Percentiles rank a stretch among this genome's conserved stretches.
Evolutionary conservation across 352 stramenopile genomes (phyloP).

Genomic region (Phytophthora podocarpi): DNA sequence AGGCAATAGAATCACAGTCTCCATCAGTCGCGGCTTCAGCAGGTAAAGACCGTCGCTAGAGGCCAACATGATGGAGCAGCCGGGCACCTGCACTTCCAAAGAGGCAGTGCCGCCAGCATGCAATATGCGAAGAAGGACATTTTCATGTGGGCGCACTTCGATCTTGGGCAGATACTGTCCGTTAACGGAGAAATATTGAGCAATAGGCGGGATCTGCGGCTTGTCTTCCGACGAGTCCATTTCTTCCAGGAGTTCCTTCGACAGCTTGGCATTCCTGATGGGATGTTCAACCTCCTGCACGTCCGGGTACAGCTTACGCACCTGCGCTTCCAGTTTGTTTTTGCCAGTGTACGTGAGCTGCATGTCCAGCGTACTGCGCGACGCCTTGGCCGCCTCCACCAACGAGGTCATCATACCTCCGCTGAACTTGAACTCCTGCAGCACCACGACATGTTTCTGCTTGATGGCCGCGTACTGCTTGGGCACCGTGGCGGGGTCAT

Average conservation of each 20-base stretch:
- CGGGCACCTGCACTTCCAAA: slow-evolving; percentile 64
- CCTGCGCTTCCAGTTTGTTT: slow-evolving; percentile 36
- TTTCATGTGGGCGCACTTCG: slow-evolving; percentile 52
- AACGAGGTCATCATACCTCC: slow-evolving; percentile 61
- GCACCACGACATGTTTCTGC: slow-evolving; percentile 49
- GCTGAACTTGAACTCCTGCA: slow-evolving; percentile 72
- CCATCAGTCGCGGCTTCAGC: slow-evolving; percentile 36
- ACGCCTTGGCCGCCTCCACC: slow-evolving; percentile 48
- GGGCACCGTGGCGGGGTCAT: slow-evolving; percentile 48
- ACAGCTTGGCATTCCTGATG: slow-evolving; percentile 29
- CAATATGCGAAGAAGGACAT: slow-evolving; percentile 63
- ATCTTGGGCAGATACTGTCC: slow-evolving; percentile 74
- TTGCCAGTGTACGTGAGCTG: slow-evolving; percentile 54
- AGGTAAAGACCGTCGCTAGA: slow-evolving; percentile 70
- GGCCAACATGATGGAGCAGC: slow-evolving; percentile 59
- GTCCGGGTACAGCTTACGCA: slow-evolving; percentile 48
- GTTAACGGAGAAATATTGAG: slow-evolving; percentile 73
- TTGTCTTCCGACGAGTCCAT: slow-evolving; percentile 30
- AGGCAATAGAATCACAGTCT: slow-evolving; percentile 58
- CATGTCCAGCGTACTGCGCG: slow-evolving; percentile 55
- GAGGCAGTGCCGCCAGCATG: slow-evolving; percentile 59
- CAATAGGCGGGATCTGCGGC: slow-evolving; percentile 38
- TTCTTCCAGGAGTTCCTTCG: slow-evolving; percentile 34
- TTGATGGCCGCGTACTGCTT: slow-evolving; percentile 49
- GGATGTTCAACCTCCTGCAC: slow-evolving; percentile 42